Percentiles rank a stretch among this genome's conserved stretches.
These are phyloP conservation scores for Penicillium lividum DNA, from an alignment of 495 filamentous ascomycete genomes.

Conservation along the genomic window DNA sequence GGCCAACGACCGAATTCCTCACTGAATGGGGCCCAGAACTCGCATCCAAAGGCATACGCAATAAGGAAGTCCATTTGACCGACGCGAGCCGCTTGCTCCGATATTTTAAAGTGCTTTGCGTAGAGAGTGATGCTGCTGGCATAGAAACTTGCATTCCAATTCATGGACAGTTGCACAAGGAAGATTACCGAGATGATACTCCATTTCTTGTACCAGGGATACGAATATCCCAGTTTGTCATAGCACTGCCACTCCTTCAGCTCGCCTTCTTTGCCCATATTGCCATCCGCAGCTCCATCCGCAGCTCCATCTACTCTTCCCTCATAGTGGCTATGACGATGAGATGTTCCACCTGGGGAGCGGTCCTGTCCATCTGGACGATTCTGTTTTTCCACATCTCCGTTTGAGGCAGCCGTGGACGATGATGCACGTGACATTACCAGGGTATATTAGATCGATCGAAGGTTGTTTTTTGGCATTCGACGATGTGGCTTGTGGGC, in stretches of 20 bases:
- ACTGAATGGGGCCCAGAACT: conserved; percentile 82
- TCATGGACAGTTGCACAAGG: conserved; percentile 78
- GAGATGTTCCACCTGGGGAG: conserved; percentile 17
- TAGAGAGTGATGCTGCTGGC: conserved; percentile 65
- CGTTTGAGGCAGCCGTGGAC: conserved; percentile 5
- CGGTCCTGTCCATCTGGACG: conserved; percentile 11
- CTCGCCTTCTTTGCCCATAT: conserved; percentile 45
- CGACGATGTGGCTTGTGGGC: conserved; percentile 7
- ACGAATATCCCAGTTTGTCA: conserved; percentile 65
- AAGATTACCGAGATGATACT: conserved; percentile 72
- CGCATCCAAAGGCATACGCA: conserved; percentile 76
- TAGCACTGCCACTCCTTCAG: conserved; percentile 62
- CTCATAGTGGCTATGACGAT: conserved; percentile 4
- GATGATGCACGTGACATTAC: conserved; percentile 16
- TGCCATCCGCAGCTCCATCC: conserved; percentile 34
- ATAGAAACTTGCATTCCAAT: conserved; percentile 79
- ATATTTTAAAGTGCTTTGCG: conserved; percentile 62
- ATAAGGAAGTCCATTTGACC: conserved; percentile 74
- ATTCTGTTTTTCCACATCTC: conserved; percentile 31
- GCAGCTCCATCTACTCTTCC: conserved; percentile 14
- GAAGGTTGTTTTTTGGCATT: not conserved
- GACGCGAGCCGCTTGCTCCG: conserved; percentile 61
- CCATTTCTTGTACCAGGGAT: conserved; percentile 72
- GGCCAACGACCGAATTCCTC: conserved; percentile 77
- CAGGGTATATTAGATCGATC: not conserved